These are phyloP conservation scores for Thuja plicata DNA, from an alignment of 83 land plant genomes.

Conservation along the genomic window DNA sequence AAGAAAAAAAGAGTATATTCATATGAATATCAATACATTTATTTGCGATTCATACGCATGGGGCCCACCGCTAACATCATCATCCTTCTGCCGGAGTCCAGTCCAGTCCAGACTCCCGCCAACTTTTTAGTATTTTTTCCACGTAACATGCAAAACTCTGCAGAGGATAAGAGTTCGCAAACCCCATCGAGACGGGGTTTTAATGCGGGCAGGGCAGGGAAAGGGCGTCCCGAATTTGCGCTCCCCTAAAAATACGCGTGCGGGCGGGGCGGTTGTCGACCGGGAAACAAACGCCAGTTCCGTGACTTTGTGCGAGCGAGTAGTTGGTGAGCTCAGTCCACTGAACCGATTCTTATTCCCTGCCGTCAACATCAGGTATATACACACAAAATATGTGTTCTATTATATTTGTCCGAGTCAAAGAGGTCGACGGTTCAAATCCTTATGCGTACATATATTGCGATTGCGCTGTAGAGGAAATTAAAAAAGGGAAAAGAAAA, in stretches of 20 bases:
- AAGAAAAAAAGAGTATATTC: not conserved
- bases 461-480: not conserved
- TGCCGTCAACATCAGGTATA: slow-evolving; percentile 9
- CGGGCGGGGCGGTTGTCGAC: slow-evolving; percentile 2
- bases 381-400: slow-evolving; percentile 9
- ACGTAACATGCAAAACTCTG: not conserved
- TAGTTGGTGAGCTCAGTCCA: not conserved
- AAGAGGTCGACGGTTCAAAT: slow-evolving; percentile 13
- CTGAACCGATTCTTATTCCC: slow-evolving; percentile 15
- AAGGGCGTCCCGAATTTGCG: not conserved
- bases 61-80: not conserved
- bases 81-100: not conserved
- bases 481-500: too few species aligned
- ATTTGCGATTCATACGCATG: not conserved
- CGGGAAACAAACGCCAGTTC: slow-evolving; percentile 8
- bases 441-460: not conserved
- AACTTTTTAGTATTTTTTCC: not conserved
- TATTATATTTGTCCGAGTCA: not conserved
- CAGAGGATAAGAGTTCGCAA: not conserved
- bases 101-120: not conserved
- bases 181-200: not conserved
- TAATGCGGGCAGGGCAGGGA: not conserved
- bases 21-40: not conserved
- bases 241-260: not conserved
- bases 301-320: not conserved